These are phyloP conservation scores for Scortechinia acanthostroma DNA, from an alignment of 2,329 filamentous ascomycete species.

Conservation along the genomic window DNA sequence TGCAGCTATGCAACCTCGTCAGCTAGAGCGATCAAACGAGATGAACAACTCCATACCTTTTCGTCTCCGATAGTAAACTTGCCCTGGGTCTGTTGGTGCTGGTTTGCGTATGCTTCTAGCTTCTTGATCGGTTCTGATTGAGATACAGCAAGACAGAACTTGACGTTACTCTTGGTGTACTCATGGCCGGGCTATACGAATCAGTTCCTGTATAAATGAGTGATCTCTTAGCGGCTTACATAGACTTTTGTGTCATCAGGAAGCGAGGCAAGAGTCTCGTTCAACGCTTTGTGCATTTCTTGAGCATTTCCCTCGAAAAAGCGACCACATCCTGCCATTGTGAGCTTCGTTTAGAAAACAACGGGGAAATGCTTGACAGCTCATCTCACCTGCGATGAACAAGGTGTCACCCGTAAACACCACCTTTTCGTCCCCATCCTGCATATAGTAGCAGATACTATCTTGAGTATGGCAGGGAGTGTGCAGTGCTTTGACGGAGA, in stretches of 20 bases:
- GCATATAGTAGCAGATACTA: conserved; percentile 89
- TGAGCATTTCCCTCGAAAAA: conserved; percentile 89
- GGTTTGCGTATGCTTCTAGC: conserved; percentile 68
- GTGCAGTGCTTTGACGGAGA: conserved; percentile 79
- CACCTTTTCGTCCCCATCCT: conserved; percentile 70
- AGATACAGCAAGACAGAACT: conserved; percentile 73
- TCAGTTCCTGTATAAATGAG: not conserved
- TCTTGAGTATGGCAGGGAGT: conserved; percentile 98
- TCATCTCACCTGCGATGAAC: conserved; percentile 76
- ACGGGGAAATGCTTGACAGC: conserved; percentile 5
- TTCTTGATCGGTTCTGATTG: conserved; percentile 71
- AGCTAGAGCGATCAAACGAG: not conserved
- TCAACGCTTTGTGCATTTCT: conserved; percentile 91
- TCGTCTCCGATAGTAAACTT: conserved; percentile 96
- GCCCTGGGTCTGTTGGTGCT: conserved; percentile 82
- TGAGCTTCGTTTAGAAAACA: not conserved
- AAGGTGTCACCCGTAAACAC: conserved; percentile 96
- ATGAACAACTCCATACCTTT: conserved; percentile 51
- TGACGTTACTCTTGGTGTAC: conserved; percentile 95
- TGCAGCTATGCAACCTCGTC: conserved; percentile 56
- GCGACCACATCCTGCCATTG: conserved; percentile 68
- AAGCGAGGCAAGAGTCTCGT: conserved; percentile 72
- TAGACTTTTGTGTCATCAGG: conserved; percentile 90
- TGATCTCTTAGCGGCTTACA: conserved; percentile 42
- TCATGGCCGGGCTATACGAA: conserved; percentile 86